These are phyloP conservation scores for Tolypocladium amazonense DNA, from an alignment of 2,329 filamentous ascomycete genomes.

Conservation along the genomic window DNA sequence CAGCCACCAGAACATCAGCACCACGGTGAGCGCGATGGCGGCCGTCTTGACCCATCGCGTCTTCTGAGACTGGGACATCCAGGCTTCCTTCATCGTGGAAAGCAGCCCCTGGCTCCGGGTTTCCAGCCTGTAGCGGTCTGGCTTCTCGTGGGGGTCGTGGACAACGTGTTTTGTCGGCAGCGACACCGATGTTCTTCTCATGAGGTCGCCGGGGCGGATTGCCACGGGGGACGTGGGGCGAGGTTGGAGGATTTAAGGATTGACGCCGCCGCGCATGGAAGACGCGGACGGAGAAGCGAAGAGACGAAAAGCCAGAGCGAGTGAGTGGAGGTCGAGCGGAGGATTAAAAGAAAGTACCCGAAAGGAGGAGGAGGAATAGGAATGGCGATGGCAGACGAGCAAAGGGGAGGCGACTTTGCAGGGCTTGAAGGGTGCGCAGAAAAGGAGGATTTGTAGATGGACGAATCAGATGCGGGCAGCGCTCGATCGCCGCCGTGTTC, in stretches of 20 bases:
- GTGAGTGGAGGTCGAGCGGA: not conserved
- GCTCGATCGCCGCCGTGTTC: not conserved
- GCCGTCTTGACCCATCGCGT: conserved; percentile 56
- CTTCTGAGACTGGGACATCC: conserved; percentile 54
- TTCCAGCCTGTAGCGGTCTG: conserved; percentile 44
- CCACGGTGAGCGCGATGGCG: conserved; percentile 47
- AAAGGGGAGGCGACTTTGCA: not conserved
- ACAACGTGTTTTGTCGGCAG: conserved; percentile 48
- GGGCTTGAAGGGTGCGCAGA: not conserved
- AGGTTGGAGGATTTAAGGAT: conserved; percentile 7
- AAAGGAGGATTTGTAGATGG: conserved; percentile 4
- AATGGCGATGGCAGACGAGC: not conserved
- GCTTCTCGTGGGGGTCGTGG: conserved; percentile 56
- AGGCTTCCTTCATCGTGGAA: conserved; percentile 45
- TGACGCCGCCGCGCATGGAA: conserved; percentile 15
- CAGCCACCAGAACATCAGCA: conserved; percentile 54
- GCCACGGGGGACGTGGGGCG: not conserved
- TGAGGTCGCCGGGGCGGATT: conserved; percentile 20
- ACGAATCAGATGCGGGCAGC: not conserved
- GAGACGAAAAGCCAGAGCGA: not conserved
- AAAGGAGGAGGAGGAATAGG: not conserved
- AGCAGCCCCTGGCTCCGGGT: conserved; percentile 36
- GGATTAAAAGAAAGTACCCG: not conserved
- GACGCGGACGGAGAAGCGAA: not conserved
- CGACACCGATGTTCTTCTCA: conserved; percentile 57